Conservation (phyloP, 1,139 yeast genomes). For the Blastobotrys indianensis region DNA sequence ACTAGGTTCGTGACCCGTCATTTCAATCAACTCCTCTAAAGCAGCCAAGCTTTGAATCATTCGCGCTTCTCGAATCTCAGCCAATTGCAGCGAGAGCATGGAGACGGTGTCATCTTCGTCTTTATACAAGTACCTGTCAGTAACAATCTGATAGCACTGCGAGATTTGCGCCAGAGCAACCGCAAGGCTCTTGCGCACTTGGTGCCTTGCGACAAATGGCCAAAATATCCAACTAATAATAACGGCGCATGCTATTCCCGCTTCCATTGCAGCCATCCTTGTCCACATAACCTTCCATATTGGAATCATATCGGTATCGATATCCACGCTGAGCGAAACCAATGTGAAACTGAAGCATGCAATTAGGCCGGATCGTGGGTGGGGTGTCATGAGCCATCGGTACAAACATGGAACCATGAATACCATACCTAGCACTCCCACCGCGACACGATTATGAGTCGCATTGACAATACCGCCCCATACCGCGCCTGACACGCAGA, state of each 20-base stretch:
- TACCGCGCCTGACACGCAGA: conserved; percentile 39
- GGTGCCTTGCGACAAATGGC: conserved; percentile 45
- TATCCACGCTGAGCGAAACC: conserved; percentile 29
- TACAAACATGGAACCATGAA: conserved; percentile 34
- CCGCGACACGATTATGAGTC: conserved; percentile 37
- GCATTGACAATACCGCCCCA: conserved; percentile 44
- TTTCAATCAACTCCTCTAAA: conserved; percentile 35
- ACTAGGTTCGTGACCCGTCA: conserved; percentile 38
- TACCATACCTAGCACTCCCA: conserved; percentile 38
- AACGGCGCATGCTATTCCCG: conserved; percentile 38
- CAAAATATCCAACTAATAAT: conserved; percentile 43
- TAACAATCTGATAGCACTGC: conserved; percentile 43
- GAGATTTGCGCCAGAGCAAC: conserved; percentile 39
- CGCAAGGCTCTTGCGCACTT: conserved; percentile 39
- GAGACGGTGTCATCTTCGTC: conserved; percentile 44
- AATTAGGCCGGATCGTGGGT: conserved; percentile 41
- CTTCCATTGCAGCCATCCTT: conserved; percentile 36
- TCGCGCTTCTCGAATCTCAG: conserved; percentile 45
- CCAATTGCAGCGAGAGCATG: conserved; percentile 38
- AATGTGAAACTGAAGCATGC: conserved; percentile 40
- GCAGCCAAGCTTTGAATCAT: conserved; percentile 41
- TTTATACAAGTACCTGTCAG: conserved; percentile 45
- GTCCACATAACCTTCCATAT: conserved; percentile 35
- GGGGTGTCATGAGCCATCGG: conserved; percentile 31
- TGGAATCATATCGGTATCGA: conserved; percentile 12